Conservation (phyloP, 176 grass and related monocot species). For the Microstegium vimineum region DNA sequence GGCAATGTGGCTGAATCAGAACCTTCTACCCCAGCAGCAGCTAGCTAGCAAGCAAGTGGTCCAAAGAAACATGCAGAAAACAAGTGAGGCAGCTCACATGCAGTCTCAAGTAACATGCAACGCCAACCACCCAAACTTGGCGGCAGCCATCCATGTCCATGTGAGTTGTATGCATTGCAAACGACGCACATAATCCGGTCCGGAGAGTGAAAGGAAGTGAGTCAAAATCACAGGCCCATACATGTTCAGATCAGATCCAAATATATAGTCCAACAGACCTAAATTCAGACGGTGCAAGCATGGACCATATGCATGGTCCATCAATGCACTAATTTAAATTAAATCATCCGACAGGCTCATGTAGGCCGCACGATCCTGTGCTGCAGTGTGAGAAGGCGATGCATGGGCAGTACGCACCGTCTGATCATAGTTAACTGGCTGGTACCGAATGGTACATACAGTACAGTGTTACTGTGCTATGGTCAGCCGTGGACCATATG, state of each 20-base stretch:
- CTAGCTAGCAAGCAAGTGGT: background rate
- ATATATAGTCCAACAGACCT: background rate
- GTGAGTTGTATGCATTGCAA: background rate
- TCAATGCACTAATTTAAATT: background rate
- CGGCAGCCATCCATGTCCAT: background rate
- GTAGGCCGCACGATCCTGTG: background rate
- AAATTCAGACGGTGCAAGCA: background rate
- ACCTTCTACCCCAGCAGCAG: constrained; percentile 7
- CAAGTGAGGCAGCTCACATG: background rate
- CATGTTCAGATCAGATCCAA: background rate
- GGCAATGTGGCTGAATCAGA: background rate
- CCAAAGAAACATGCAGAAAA: constrained; percentile 21
- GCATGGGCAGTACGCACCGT: background rate
- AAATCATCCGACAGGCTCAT: background rate
- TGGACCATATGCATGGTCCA: background rate
- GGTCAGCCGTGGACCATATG: background rate
- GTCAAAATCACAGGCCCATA: background rate
- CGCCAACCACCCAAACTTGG: background rate
- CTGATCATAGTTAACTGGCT: background rate
- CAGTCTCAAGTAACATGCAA: background rate
- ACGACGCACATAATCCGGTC: background rate
- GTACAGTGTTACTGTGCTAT: background rate
- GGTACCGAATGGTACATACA: background rate
- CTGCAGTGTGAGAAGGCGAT: background rate
- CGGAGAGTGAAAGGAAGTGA: background rate